phyloP scores from a whole-genome alignment of 1,284 basidiomycete species.

The Ustilago hordei region DNA sequence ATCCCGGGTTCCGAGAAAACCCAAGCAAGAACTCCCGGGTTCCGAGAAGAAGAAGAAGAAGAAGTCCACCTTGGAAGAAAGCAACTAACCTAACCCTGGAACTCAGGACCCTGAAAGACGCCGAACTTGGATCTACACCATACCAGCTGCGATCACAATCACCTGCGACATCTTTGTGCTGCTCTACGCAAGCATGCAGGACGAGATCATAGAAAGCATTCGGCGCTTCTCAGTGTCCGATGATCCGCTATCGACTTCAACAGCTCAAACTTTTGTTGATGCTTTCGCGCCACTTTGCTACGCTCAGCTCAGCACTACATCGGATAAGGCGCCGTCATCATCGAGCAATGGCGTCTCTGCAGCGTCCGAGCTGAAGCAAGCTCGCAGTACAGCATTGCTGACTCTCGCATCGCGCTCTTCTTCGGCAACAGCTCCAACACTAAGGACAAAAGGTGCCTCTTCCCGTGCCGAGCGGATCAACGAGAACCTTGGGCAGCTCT shows the following conservation, averaged over 20 bases:
- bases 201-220: slow-evolving; percentile 29
- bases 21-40: too few relatives aligned
- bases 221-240: slow-evolving; percentile 35
- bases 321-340: background rate
- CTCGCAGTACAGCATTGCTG: slow-evolving; percentile 33
- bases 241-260: slow-evolving; percentile 44
- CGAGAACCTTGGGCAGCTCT: slow-evolving; percentile 36
- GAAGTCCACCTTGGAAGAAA: too few relatives aligned
- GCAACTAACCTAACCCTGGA: background rate
- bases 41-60: too few relatives aligned
- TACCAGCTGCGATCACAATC: background rate
- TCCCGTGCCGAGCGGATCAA: slow-evolving; percentile 5
- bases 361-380: slow-evolving; percentile 17
- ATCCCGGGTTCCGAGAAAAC: background rate
- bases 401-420: slow-evolving; percentile 38
- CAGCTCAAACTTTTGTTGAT: slow-evolving; percentile 38
- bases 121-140: background rate
- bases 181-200: slow-evolving; percentile 9
- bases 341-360: background rate
- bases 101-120: too few relatives aligned
- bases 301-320: background rate
- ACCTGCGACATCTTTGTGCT: background rate
- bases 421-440: slow-evolving; percentile 11
- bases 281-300: slow-evolving; percentile 36
- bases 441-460: background rate